Conservation (phyloP, 768 basidiomycete species). For the Auricularia cornea region DNA sequence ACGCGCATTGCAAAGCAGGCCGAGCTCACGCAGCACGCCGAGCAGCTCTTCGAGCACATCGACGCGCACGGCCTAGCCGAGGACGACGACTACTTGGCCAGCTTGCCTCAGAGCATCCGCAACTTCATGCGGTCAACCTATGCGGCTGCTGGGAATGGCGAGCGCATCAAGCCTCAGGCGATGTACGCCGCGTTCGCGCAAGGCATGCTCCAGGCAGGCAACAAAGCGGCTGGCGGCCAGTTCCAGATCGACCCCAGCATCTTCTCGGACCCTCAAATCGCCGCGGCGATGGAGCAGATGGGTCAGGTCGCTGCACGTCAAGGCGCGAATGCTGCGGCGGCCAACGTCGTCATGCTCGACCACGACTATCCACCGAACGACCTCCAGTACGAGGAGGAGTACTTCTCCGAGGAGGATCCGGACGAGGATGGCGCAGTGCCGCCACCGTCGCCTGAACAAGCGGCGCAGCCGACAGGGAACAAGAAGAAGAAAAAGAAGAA, state of each 20-base stretch:
- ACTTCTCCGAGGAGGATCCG: background rate
- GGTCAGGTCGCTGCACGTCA: background rate
- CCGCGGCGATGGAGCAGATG: slow-evolving; percentile 39
- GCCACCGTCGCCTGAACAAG: background rate
- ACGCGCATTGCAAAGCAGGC: slow-evolving; percentile 23
- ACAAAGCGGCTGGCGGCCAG: slow-evolving; percentile 17
- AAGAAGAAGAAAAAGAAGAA: slow-evolving; percentile 46
- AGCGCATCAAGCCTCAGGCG: slow-evolving; percentile 23
- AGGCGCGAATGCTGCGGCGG: too few relatives aligned
- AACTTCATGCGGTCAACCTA: background rate
- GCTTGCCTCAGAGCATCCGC: slow-evolving; percentile 6
- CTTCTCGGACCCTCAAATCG: slow-evolving; percentile 47
- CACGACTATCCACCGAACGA: background rate
- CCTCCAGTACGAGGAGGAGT: background rate
- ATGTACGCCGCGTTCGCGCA: slow-evolving; percentile 59
- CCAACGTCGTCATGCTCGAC: background rate
- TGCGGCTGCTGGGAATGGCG: background rate
- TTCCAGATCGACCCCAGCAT: slow-evolving; percentile 45
- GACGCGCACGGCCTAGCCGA: slow-evolving; percentile 42
- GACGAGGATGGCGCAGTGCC: slow-evolving; percentile 1
- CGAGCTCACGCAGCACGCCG: slow-evolving; percentile 41
- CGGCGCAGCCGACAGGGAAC: slow-evolving; percentile 3
- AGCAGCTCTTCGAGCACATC: slow-evolving; percentile 51
- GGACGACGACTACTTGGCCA: slow-evolving; percentile 37
- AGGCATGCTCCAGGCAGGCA: slow-evolving; percentile 47